phyloP scores from a whole-genome alignment of 139 green algal genomes.

The Coelastrella sp. region DNA sequence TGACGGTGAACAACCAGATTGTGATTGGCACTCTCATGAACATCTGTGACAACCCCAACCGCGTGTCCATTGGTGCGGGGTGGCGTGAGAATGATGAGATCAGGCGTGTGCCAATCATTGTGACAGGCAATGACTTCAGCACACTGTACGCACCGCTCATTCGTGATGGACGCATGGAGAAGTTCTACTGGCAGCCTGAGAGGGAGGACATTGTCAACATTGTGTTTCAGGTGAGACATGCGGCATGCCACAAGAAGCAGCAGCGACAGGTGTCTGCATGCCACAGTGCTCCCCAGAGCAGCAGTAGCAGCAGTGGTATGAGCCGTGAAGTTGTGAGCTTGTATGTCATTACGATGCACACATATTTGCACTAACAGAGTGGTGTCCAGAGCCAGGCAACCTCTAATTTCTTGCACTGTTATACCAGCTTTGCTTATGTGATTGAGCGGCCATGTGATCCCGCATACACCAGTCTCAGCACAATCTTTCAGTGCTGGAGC shows the following conservation, averaged over 20 bases:
- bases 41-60: conserved; percentile 91
- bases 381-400: too few relatives aligned
- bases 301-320: background rate
- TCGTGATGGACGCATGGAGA: conserved; percentile 78
- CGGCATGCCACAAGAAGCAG: background rate
- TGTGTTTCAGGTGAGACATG: conserved; percentile 44
- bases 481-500: too few relatives aligned
- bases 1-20: conserved; percentile 96
- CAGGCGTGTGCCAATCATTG: conserved; percentile 57
- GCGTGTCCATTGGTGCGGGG: conserved; percentile 67
- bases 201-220: conserved; percentile 87
- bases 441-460: too few relatives aligned
- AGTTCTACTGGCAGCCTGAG: conserved; percentile 84
- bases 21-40: conserved; percentile 93
- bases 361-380: too few relatives aligned
- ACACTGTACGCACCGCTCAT: conserved; percentile 95
- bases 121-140: conserved; percentile 86
- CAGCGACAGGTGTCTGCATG: background rate
- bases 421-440: too few relatives aligned
- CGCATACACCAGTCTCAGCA: too few relatives aligned
- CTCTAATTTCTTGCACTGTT: too few relatives aligned
- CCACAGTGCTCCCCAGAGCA: background rate
- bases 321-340: too few relatives aligned
- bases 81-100: conserved; percentile 71
- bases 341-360: too few relatives aligned